Evolutionary conservation across 495 filamentous ascomycete species (phyloP).

Genomic region (Penicillium atrosanguineum): DNA sequence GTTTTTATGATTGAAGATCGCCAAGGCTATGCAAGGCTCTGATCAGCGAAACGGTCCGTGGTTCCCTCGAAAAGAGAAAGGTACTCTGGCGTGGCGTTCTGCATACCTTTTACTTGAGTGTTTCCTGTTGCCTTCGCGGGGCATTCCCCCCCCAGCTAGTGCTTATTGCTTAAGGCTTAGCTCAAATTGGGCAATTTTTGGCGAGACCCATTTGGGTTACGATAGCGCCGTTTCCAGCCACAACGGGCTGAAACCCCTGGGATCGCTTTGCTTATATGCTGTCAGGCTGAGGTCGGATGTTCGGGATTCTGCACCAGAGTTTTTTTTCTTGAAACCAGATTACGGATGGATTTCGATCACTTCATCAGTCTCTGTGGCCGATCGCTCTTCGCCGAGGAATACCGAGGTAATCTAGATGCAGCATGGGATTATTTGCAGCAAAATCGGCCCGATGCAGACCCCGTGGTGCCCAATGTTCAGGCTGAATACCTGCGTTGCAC

Average conservation of each 20-base stretch:
- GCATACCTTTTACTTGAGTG: conserved; percentile 3
- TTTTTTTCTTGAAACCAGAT: neutral
- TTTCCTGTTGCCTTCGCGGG: conserved; percentile 6
- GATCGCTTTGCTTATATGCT: neutral
- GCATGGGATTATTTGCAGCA: conserved; percentile 13
- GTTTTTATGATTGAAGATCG: neutral
- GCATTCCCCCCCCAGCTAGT: neutral
- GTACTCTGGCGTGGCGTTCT: neutral
- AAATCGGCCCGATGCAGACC: neutral
- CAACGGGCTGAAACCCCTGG: neutral
- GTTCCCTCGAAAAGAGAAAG: neutral
- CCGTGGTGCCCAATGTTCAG: conserved; percentile 1
- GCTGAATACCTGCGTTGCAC: conserved; percentile 23
- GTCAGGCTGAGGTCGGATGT: too few species aligned
- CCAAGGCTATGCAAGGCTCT: conserved; percentile 3
- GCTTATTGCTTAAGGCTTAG: neutral
- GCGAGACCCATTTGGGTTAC: conserved; percentile 4
- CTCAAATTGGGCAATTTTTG: conserved; percentile 17
- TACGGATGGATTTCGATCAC: conserved; percentile 15
- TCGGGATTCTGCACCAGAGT: too few species aligned
- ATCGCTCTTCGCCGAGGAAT: conserved; percentile 25
- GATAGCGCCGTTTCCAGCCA: neutral
- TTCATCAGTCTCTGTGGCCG: conserved; percentile 17
- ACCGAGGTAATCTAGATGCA: conserved; percentile 21
- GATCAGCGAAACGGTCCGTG: neutral